Base-by-base conservation (phyloP, 1,139 yeast genomes). In the Candida glucosophila region DNA sequence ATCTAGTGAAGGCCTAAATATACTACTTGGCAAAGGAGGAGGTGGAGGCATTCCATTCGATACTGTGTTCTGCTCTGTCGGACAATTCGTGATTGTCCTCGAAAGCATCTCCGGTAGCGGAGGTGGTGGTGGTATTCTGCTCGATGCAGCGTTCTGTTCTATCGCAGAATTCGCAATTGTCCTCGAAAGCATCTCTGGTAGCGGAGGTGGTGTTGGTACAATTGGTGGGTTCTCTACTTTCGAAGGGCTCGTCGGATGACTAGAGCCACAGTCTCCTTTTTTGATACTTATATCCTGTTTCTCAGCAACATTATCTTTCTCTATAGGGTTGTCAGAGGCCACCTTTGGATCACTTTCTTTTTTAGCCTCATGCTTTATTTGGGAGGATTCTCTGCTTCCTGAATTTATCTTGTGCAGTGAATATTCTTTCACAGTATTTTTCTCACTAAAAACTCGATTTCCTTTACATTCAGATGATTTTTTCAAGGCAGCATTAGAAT, bases 51-150 rank as follows among this genome's bases (percentile, higher is more conserved):
- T 38, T 11, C 37, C 41, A 32, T 16, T n/a, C n/a, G 18, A 16
- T 16, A 8, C 18, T 16, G 18, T 8, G 8, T 16, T n/a, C 8
- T 8, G n/a, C 18, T 16, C 9, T 8, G n/a, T 8, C n/a, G 18
- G n/a, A 8, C 9, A 16, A 16, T 16, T 16, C 8, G 9, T 16
- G n/a, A 18, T 3, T 19, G n/a, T 8, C 10, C 13, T n/a, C 11
- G 12, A 19, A 22, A 16, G 23, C 29, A 17, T 29, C 25, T 19
- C 21, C 10, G 36, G 29, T 1, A 28, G 30, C 17, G 40, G 41
- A 6, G 43, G 33, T 11, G 38, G 32, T 8, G 49, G 49, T 13
- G 40, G 36, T n/a, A 37, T 38, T 11, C 37, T 41, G 32, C n/a
- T n/a, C n/a, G 18, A 16, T 16, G 8, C 18, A 8, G 18, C 8